Evolutionary conservation across 1,139 yeast genomes (phyloP), one percentile per base, ranked within the genome.

Genomic region (Suhomyces choctaworum): DNA sequence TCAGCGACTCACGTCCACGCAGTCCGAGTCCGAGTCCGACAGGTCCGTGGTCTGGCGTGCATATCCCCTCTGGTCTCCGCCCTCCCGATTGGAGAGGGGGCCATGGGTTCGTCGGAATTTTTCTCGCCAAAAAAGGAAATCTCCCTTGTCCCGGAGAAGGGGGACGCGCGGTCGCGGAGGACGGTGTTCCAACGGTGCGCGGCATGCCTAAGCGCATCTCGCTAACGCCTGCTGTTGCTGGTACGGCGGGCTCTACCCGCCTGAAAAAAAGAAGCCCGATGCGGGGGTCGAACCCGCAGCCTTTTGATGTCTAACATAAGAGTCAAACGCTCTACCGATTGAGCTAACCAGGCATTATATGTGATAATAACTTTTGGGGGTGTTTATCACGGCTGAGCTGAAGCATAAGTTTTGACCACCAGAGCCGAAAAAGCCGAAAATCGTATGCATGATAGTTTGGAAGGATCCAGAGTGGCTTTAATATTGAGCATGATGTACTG

Each of bases 241-340:
- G n/a, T n/a, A n/a, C 8, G 8, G 6, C 20, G 20, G 20, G 20
- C 20, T 17, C 7, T 17, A 17, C 20, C 8, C 20, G 9, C 22
- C 13, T 6, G 13, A 19, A 32, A 32, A 32, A 32, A 32, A 5
- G 4, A 40, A 64, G 67, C 70, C 70, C 70, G 57, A 65, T 64
- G 70, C 70, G 70, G 70, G 70, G 69, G 64, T 64, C 70, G 70
- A 65, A 65, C 70, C 70, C 70, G 70, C 68, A 64, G 60, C 70
- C 70, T 65, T 65, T 62, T 62, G 70, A 64, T 59, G 31, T 34
- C 44, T 27, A 27, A 13, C 16, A 19, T 42, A 42, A 40, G 46
- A 42, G 46, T 41, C 50, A 35, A 52, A 51, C 28, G 41, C 34
- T 25, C 44, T 40, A 42, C 42, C 42, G 46, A 40, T 40, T 40